Base-by-base conservation (phyloP, 306 rosid species). In the Phaseolus lunatus region DNA sequence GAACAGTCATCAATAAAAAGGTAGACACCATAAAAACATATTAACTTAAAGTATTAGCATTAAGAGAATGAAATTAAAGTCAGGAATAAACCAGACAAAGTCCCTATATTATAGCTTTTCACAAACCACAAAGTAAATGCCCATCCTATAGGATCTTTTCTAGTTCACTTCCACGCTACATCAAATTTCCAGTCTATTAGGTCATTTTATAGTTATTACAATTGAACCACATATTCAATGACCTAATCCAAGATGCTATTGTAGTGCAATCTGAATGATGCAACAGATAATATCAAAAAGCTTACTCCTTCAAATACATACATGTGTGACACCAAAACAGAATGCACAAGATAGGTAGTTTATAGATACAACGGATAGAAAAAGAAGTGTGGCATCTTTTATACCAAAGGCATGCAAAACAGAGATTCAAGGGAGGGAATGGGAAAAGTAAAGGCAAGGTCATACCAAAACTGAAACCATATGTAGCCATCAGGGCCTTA, bases 381-480 rank as follows among this genome's bases (percentile, higher is more conserved):
- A 68, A 62, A 67, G 50, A 72, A 80, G 20, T 29, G 18, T 57
- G 15, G 3, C 35, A 53, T 29, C 43, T 72, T 72, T 44, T 69
- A 68, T 75, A 69, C 31, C 49, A 73, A 52, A 48, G 44, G 41
- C 49, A 72, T 29, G 18, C 70, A n/a, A 68, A 81, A 16, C 27
- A 81, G 44, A 62, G 13, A 78, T 63, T 66, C 70, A 73, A 15
- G 57, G 45, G 74, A 43, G 78, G 15, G 50, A 69, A 82, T 37
- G 52, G 33, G 37, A 43, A 77, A 56, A 57, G 14, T 70, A n/a
- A 19, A 0, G 18, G 80, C 1, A 74, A 63, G 70, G 65, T 63
- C 88, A 23, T 80, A 90, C 97, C 97, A 31, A 92, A 92, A 84
- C 81, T 89, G 70, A 90, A 92, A 59, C 95, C 97, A 81, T 88